Conservation (phyloP, 805 yeast genomes). For the Priceomyces haplophilus region DNA sequence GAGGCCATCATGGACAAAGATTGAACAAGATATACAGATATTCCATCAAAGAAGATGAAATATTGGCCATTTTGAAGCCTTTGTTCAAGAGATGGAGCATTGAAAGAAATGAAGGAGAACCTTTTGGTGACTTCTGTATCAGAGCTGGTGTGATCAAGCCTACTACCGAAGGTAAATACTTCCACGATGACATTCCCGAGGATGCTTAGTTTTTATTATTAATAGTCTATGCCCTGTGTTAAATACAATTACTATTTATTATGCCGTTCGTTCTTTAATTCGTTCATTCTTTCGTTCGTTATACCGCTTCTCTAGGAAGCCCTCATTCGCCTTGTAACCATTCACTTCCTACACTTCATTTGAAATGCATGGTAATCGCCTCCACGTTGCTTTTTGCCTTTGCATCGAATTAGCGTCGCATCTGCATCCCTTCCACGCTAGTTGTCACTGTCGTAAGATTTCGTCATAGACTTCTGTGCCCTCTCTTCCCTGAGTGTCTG, state of each 20-base stretch:
- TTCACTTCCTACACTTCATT: too few species aligned
- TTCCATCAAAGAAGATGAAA: constrained; percentile 88
- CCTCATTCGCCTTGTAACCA: too few species aligned
- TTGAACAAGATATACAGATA: constrained; percentile 85
- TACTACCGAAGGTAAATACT: constrained; percentile 84
- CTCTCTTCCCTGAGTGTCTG: constrained; percentile 2
- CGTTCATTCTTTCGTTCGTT: too few species aligned
- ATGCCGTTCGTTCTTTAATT: constrained; percentile 1
- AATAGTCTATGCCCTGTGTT: not conserved
- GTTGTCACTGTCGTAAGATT: not conserved
- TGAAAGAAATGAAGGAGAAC: constrained; percentile 89
- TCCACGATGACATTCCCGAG: constrained; percentile 92
- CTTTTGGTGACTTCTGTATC: constrained; percentile 89
- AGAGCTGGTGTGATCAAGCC: constrained; percentile 86
- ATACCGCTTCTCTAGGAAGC: too few species aligned
- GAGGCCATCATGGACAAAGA: constrained; percentile 92
- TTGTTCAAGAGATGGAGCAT: constrained; percentile 91
- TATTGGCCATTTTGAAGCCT: constrained; percentile 72
- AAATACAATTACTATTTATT: constrained; percentile 3
- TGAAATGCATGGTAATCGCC: too few species aligned
- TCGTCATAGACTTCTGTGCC: not conserved
- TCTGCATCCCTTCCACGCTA: too few species aligned
- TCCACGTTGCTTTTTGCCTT: too few species aligned
- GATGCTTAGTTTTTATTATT: constrained; percentile 43
- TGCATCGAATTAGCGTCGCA: too few species aligned